phyloP scores from a whole-genome alignment of 1,139 yeast genomes.

The Yamadazyma buinensis region DNA sequence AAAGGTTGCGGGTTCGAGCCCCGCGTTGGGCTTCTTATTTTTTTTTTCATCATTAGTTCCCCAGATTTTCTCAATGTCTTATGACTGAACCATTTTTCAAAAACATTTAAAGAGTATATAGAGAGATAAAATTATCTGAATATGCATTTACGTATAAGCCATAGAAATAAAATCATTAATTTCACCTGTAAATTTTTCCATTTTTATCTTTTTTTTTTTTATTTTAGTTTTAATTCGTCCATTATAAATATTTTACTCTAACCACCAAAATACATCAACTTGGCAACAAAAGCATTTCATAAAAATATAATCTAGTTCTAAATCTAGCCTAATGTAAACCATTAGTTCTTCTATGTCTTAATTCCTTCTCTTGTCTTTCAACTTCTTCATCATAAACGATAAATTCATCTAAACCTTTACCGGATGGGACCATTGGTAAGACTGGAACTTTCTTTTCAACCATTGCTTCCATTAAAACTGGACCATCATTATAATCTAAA shows the following conservation, averaged over 20 bases:
- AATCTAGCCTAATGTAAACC: conserved; percentile 48
- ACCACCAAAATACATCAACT: too few species aligned
- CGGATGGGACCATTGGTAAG: conserved; percentile 97
- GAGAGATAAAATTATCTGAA: not conserved
- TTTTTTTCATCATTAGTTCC: not conserved
- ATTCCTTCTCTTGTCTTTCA: conserved; percentile 67
- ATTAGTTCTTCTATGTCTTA: conserved; percentile 58
- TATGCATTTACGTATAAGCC: not conserved
- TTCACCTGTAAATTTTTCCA: not conserved
- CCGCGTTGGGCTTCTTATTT: conserved; percentile 41
- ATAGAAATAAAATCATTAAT: not conserved
- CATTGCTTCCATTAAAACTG: conserved; percentile 83
- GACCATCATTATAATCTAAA: conserved; percentile 65
- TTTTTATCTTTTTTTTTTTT: not conserved
- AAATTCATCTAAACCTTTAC: conserved; percentile 91
- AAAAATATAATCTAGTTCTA: too few species aligned
- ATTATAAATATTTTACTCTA: too few species aligned
- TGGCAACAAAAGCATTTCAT: too few species aligned
- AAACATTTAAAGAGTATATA: not conserved
- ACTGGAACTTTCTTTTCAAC: conserved; percentile 97
- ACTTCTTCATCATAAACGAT: conserved; percentile 78
- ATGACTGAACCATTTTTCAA: not conserved
- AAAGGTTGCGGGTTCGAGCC: conserved; percentile 53
- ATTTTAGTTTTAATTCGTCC: too few species aligned
- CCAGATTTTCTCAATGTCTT: too few species aligned